phyloP scores from a whole-genome alignment of 192 early-diverging fungal species.

The Coemansia sp. region DNA sequence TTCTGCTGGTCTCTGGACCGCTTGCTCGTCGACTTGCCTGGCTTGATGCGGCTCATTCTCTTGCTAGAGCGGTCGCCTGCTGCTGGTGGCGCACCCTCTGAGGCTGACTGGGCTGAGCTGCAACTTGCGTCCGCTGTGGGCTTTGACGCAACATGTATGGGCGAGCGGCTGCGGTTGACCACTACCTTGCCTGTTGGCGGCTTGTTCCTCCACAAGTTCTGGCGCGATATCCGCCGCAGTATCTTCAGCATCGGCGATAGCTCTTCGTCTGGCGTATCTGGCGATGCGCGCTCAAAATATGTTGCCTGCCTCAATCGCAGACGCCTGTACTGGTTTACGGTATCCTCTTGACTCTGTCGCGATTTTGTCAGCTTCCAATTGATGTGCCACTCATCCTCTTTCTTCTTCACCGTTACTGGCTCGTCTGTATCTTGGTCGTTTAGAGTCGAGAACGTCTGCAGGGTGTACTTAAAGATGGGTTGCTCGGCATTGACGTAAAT shows the following conservation, averaged over 20 bases:
- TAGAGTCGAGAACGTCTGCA: conserved; percentile 46
- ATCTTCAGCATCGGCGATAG: conserved; percentile 37
- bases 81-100: not conserved
- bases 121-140: not conserved
- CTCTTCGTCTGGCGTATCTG: conserved; percentile 44
- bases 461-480: conserved; percentile 34
- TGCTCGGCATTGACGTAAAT: conserved; percentile 40
- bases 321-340: conserved; percentile 8
- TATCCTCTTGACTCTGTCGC: not conserved
- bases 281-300: conserved; percentile 45
- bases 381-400: conserved; percentile 32
- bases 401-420: conserved; percentile 36
- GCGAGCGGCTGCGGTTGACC: conserved; percentile 31
- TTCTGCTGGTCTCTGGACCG: not conserved
- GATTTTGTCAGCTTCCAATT: conserved; percentile 38
- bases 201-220: conserved; percentile 38
- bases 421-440: conserved; percentile 33
- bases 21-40: not conserved
- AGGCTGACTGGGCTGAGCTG: not conserved
- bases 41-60: not conserved
- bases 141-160: not conserved
- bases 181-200: conserved; percentile 24
- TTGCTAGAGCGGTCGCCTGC: not conserved
- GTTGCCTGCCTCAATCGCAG: conserved; percentile 40
- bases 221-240: conserved; percentile 36